Base-by-base conservation (phyloP, 2,329 filamentous ascomycete species). In the Diaporthe eres region DNA sequence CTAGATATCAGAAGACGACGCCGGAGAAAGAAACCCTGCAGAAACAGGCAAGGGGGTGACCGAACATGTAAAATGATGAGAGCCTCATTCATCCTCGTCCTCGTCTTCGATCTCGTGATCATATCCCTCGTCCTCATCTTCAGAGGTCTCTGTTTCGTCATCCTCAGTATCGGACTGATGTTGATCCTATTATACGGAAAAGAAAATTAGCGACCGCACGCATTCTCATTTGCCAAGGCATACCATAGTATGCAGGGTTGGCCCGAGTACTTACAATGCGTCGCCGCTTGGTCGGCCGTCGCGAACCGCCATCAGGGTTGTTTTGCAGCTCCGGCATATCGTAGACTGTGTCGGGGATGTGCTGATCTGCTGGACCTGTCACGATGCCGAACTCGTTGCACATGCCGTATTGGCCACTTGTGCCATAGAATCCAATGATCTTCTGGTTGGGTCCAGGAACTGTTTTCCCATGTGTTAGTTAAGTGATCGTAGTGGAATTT, bases 361-460 rank as follows among this genome's bases (percentile, higher is more conserved):
- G 82, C 4, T 85, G 79, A 49, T 80, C 81, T 72, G 80, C 84
- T 0, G 85, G 85, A 6, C 83, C 85, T 1, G 85, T 88, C 28
- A 89, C 82, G 68, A 89, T 88, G 7, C 87, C 87, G 80, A 89
- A 88, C 77, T 88, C 84, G 72, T 77, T 80, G 77, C 81, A 82
- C 51, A 79, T 78, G 2, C 77, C 79, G 15, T 78, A 79, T 7
- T 39, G 19, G 10, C 79, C 78, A 74, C 84, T 87, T 67, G 78
- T 80, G 3, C 87, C 87, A 75, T 81, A 88, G 77, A 89, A 88
- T 0, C 87, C 87, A 12, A 89, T 81, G 60, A 89, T 85, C 17
- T 81, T 81, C 70, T 88, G 84, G 76, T 75, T 72, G 72, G 74
- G 28, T n/a, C 51, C 65, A 2, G 65, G 65, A 13, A 68, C 65